Evolutionary conservation across 306 rosid genomes (phyloP).

Genomic region (Adenanthera pavonina): DNA sequence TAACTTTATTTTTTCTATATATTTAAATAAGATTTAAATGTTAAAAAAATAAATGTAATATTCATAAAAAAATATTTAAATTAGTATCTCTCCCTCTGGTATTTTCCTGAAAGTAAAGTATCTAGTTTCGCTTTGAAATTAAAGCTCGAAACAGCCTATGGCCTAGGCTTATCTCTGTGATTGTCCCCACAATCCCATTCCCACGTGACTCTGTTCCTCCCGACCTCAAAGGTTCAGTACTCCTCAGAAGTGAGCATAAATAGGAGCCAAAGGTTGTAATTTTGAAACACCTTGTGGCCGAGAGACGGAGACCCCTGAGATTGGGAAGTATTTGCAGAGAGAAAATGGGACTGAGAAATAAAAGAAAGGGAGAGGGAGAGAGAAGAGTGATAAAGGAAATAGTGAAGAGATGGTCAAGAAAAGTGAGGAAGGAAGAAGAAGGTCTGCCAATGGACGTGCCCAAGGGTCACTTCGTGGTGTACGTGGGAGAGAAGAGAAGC

Average conservation of each 20-base stretch:
- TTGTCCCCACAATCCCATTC: background rate
- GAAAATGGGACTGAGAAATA: background rate
- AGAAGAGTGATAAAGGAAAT: background rate
- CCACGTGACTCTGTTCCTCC: conserved; percentile 10
- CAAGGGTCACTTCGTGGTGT: conserved; percentile 13
- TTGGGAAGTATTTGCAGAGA: background rate
- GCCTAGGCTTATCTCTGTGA: background rate
- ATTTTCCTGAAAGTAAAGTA: no score
- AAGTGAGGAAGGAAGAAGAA: background rate
- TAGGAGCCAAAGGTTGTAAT: background rate
- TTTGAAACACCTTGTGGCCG: background rate
- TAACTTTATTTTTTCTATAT: no score
- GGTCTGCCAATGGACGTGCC: conserved; percentile 16
- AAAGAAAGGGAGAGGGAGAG: background rate
- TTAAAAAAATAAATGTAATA: no score
- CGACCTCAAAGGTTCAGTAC: background rate
- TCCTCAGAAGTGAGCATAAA: background rate
- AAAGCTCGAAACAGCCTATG: no score
- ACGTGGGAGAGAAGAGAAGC: conserved; percentile 21
- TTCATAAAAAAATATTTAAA: no score
- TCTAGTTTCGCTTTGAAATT: no score
- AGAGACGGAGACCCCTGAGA: no score
- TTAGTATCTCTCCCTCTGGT: no score
- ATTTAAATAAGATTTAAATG: no score
- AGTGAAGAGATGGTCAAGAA: background rate